These are phyloP conservation scores for Triticum turgidum DNA, from an alignment of 176 grass and related monocot species.

Conservation along the genomic window DNA sequence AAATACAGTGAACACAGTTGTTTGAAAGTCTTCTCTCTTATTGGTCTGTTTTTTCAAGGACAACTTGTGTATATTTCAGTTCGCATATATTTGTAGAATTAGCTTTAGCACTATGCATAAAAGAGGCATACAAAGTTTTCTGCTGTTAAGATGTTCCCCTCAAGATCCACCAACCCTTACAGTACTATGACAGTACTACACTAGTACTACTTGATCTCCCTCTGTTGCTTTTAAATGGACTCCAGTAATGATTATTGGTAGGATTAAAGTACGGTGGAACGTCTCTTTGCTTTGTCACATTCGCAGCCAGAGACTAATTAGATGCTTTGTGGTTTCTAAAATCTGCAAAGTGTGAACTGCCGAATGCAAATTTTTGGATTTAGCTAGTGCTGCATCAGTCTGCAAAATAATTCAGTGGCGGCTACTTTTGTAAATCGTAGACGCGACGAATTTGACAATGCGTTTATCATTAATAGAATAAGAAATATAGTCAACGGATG, in stretches of 20 bases:
- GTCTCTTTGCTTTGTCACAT: constrained; percentile 18
- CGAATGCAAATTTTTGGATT: not conserved
- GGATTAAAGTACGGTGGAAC: not conserved
- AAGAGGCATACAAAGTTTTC: not conserved
- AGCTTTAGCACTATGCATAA: not conserved
- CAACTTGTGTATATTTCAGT: no score
- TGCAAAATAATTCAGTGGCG: not conserved
- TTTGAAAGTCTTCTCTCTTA: no score
- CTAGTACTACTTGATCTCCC: not conserved
- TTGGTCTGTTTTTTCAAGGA: no score
- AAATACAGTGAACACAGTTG: no score
- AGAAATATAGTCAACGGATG: not conserved
- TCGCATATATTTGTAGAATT: not conserved
- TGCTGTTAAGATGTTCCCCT: not conserved
- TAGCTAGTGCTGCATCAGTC: not conserved
- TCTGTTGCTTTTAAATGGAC: constrained; percentile 24
- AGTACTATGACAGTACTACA: not conserved
- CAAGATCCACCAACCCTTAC: not conserved
- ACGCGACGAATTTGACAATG: not conserved
- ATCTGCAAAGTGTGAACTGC: constrained; percentile 22
- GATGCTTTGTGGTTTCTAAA: constrained; percentile 18
- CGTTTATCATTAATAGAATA: not conserved
- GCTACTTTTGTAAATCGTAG: not conserved
- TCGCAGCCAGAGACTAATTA: constrained; percentile 8
- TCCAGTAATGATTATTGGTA: constrained; percentile 11